Evolutionary conservation across 2,329 filamentous ascomycete species (phyloP), one percentile per base, ranked within the genome.

Genomic region (Colletotrichum tamarilloi): DNA sequence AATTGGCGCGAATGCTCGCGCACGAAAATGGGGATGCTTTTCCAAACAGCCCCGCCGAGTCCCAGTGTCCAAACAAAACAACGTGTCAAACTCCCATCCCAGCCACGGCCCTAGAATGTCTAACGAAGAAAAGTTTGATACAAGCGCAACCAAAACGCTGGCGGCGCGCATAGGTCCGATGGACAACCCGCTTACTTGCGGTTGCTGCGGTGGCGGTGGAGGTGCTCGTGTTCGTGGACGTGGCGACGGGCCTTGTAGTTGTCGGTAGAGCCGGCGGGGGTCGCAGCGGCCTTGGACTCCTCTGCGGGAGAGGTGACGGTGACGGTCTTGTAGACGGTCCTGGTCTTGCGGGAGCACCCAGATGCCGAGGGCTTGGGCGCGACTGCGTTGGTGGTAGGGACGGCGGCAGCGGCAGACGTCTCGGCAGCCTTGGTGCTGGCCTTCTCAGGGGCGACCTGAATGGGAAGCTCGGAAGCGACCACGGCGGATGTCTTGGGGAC

Each of bases 291-390:
- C 11, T 49, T 30, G 26, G 83, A 84, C 30, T 85, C 85, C 76
- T 88, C 86, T 22, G 86, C 87, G 28, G 86, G 86, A 57, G 79
- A 79, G 12, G 77, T 80, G 32, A 87, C 82, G 11, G 86, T 87
- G 14, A 87, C 82, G 2, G 86, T 86, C 76, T 86, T 81, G 77
- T 81, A 86, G 65, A 87, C 81, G 28, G 84, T 87, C 68, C 79
- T 78, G 52, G 76, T 76, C 56, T 77, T 81, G 70, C 79, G 75
- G 28, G 76, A 75, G 65, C 79, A 80, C 60, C 77, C 73, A 22
- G 76, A 76, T 19, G 76, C 72, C 30, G 67, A 35, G 14, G 46
- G 35, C 30, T 42, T 9, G 22, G 42, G 62, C n/a, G 16, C n/a
- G n/a, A 55, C 67, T 72, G 57, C 75, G 55, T 32, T 68, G 6